Base-by-base conservation (phyloP, 805 yeast genomes). In the Teunomyces atbi region DNA sequence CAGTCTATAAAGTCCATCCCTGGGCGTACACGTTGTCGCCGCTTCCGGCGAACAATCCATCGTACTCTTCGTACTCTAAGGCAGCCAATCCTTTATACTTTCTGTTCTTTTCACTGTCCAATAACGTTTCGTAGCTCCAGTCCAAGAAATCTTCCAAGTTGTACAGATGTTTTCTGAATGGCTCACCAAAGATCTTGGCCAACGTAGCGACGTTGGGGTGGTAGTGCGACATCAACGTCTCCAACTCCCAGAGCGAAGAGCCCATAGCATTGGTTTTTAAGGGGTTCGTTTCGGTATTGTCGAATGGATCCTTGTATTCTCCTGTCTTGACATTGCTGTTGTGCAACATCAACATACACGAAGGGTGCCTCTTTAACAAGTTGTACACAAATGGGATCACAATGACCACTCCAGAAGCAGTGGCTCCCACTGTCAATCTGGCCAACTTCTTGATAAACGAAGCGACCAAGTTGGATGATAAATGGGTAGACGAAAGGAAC, bases 201-300 rank as follows among this genome's bases (percentile, higher is more conserved):
- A 94, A 73, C 0, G 97, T 86, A 1, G 97, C 92, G 10, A 94
- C 89, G 58, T 94, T 94, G 12, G 98, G 97, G 68, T 94, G 98
- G 61, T 90, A 92, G 62, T 94, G 99, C 10, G 79, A 66, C 71
- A 84, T 81, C 46, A 87, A 68, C 0, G 96, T 76, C 48, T 86
- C 88, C 46, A 92, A 62, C 65, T 94, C 99, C 99, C 99, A 94
- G 41, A 91, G 66, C 0, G 97, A 91, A 0, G 96, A 87, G 6
- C 78, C 83, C 29, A 91, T 70, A 3, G 98, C 97, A 28, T 80
- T 72, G 0, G 97, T 86, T 47, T 77, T 70, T 47, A 85, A 74
- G 2, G 99, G 99, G 61, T 92, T 89, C 1, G 50, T 45, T 57
- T 88, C 96, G 1, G 62, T 49, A 28, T 72, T 67, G 52, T 85